A percentile compares a stretch with the other conserved stretches of the same genome.
Evolutionary conservation across 805 yeast species (phyloP).

Genomic region (Kluyveromyces aestuarii): DNA sequence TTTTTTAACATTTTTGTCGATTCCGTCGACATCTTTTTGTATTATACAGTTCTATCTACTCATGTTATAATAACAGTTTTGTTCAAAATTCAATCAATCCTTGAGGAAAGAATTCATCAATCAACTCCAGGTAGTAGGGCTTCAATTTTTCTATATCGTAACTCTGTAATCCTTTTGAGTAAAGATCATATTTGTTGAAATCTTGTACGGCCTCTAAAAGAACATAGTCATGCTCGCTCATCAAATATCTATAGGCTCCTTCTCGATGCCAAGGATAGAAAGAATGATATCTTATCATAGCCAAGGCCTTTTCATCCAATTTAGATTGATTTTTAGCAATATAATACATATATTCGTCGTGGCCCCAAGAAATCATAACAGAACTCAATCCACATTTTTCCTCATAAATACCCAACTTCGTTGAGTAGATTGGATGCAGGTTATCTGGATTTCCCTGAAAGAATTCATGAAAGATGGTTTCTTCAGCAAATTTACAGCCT

Average conservation of each 20-base stretch:
- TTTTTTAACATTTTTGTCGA: neutral
- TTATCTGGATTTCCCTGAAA: constrained; percentile 54
- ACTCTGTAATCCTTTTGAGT: constrained; percentile 48
- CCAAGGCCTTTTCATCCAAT: constrained; percentile 56
- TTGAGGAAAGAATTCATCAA: constrained; percentile 58
- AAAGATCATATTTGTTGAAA: constrained; percentile 60
- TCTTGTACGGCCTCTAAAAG: constrained; percentile 57
- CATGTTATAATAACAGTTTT: neutral
- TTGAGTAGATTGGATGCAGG: constrained; percentile 52
- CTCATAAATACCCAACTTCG: constrained; percentile 58
- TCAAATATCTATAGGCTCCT: constrained; percentile 52
- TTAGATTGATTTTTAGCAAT: constrained; percentile 56
- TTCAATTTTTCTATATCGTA: constrained; percentile 43
- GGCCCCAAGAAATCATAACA: constrained; percentile 73
- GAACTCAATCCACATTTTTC: constrained; percentile 58
- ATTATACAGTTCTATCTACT: constrained; percentile 1
- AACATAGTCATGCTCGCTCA: constrained; percentile 53
- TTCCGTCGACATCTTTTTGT: constrained; percentile 9
- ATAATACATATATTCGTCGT: constrained; percentile 71
- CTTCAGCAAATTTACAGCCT: constrained; percentile 55
- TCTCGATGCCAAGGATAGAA: constrained; percentile 74
- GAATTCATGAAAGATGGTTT: constrained; percentile 51
- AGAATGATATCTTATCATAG: constrained; percentile 69
- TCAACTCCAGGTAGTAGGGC: constrained; percentile 51
- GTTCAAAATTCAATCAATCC: constrained; percentile 45